Evolutionary conservation across 75 land plant genomes (phyloP).

Genomic region (Adiantum capillusveneris): DNA sequence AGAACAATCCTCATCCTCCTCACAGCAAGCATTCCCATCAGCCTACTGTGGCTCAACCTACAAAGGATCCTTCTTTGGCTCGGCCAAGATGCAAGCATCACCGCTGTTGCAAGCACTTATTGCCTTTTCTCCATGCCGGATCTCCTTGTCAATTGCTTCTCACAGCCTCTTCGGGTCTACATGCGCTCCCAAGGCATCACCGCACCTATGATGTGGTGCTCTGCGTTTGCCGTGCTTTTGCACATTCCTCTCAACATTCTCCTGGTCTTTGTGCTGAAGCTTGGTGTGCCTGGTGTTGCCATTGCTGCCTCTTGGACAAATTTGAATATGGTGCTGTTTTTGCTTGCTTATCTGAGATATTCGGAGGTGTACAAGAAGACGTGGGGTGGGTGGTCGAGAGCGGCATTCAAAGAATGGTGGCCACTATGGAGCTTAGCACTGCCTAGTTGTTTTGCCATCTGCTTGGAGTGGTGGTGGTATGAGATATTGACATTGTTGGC

Average conservation of each 20-base stretch:
- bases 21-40: conserved; percentile 60
- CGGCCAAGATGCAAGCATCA: conserved; percentile 69
- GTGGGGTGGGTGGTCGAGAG: conserved; percentile 46
- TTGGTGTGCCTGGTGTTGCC: conserved; percentile 87
- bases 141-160: conserved; percentile 61
- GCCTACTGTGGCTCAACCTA: conserved; percentile 65
- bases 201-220: conserved; percentile 79
- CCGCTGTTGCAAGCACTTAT: conserved; percentile 62
- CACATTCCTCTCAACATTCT: conserved; percentile 68
- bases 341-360: conserved; percentile 41
- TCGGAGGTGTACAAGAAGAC: conserved; percentile 42
- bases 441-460: conserved; percentile 64
- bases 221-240: conserved; percentile 58
- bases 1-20: conserved; percentile 64
- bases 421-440: conserved; percentile 32
- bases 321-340: conserved; percentile 57
- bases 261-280: conserved; percentile 42
- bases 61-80: conserved; percentile 41
- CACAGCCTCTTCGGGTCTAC: conserved; percentile 77
- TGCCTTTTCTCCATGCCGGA: conserved; percentile 76
- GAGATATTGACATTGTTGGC: conserved; percentile 70
- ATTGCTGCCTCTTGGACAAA: conserved; percentile 74
- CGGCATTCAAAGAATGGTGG: conserved; percentile 23
- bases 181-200: conserved; percentile 66
- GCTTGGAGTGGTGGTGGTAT: conserved; percentile 95